Evolutionary conservation across 352 stramenopile genomes (phyloP).

Genomic region (Globisporangium rhizosaccharum): DNA sequence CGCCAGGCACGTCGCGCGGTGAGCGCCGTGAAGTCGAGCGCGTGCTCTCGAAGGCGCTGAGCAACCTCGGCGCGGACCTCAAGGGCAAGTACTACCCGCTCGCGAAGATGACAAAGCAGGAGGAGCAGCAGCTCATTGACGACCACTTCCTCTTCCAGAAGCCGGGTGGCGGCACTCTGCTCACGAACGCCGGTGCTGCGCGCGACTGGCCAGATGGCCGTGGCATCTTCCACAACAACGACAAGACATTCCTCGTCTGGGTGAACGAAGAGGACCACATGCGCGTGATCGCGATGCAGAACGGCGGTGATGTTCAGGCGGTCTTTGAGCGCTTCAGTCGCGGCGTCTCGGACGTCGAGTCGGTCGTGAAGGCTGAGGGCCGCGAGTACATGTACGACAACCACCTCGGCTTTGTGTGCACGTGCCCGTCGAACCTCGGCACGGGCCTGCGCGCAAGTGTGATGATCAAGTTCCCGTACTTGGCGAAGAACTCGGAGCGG

Average conservation of each 20-base stretch:
- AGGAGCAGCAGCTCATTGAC: slow-evolving; percentile 89
- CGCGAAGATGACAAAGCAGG: slow-evolving; percentile 86
- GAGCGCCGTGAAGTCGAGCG: slow-evolving; percentile 84
- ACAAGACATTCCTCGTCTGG: slow-evolving; percentile 89
- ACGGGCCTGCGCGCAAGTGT: slow-evolving; percentile 81
- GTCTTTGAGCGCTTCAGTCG: slow-evolving; percentile 88
- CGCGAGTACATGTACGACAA: slow-evolving; percentile 87
- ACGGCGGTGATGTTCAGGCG: slow-evolving; percentile 86
- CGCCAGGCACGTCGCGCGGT: slow-evolving; percentile 77
- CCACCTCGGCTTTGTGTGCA: slow-evolving; percentile 85
- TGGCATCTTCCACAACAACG: slow-evolving; percentile 92
- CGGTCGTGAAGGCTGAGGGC: slow-evolving; percentile 73
- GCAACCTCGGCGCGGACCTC: slow-evolving; percentile 62
- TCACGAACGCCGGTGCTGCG: slow-evolving; percentile 81
- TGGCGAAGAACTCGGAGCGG: slow-evolving; percentile 62
- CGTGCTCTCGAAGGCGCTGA: slow-evolving; percentile 74
- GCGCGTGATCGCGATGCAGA: slow-evolving; percentile 87
- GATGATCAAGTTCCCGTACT: slow-evolving; percentile 81
- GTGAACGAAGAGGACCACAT: slow-evolving; percentile 90
- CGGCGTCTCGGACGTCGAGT: slow-evolving; percentile 73
- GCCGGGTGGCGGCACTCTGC: slow-evolving; percentile 81
- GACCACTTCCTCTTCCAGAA: slow-evolving; percentile 93
- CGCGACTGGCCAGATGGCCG: slow-evolving; percentile 91
- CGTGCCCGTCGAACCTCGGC: slow-evolving; percentile 85
- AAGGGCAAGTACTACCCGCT: slow-evolving; percentile 88